These are phyloP conservation scores for Mortierella alpina DNA, from an alignment of 192 early-diverging fungal genomes.

Conservation along the genomic window DNA sequence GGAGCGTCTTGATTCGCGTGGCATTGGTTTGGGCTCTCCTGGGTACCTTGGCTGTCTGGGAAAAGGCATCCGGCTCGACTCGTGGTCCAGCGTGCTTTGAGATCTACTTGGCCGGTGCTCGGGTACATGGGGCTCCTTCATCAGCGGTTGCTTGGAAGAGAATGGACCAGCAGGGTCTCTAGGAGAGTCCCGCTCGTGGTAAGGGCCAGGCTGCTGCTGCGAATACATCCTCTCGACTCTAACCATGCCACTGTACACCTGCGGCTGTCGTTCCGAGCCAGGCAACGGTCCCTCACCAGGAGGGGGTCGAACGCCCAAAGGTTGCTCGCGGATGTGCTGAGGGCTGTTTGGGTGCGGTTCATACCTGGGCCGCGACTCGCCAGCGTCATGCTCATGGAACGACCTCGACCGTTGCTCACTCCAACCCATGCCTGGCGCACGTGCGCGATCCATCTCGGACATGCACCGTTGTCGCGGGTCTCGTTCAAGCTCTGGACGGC, in stretches of 20 bases:
- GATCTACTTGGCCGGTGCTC: constrained; percentile 25
- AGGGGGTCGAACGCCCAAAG: neutral
- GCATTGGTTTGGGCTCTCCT: constrained; percentile 8
- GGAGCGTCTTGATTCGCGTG: constrained; percentile 21
- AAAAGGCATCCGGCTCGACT: constrained; percentile 1
- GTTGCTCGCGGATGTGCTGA: constrained; percentile 6
- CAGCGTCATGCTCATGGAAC: constrained; percentile 26
- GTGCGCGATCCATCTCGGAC: constrained; percentile 29
- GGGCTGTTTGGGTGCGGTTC: constrained; percentile 21
- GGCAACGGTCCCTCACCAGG: constrained; percentile 2
- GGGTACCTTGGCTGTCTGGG: constrained; percentile 12
- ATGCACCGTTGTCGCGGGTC: constrained; percentile 20
- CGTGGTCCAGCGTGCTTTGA: constrained; percentile 28
- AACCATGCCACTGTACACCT: constrained; percentile 24
- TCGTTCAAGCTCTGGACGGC: constrained; percentile 19
- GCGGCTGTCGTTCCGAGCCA: constrained; percentile 4
- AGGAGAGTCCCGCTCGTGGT: constrained; percentile 14
- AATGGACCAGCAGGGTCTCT: neutral
- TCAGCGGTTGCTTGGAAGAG: neutral
- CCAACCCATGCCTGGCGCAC: constrained; percentile 1
- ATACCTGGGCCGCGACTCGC: constrained; percentile 13
- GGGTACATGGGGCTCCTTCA: constrained; percentile 12
- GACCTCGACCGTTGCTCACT: constrained; percentile 36
- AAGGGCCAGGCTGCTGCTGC: neutral
- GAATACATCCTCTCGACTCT: constrained; percentile 20